These are phyloP conservation scores for Helichrysum umbraculigerum DNA, from an alignment of 129 eudicot genomes.

Conservation along the genomic window DNA sequence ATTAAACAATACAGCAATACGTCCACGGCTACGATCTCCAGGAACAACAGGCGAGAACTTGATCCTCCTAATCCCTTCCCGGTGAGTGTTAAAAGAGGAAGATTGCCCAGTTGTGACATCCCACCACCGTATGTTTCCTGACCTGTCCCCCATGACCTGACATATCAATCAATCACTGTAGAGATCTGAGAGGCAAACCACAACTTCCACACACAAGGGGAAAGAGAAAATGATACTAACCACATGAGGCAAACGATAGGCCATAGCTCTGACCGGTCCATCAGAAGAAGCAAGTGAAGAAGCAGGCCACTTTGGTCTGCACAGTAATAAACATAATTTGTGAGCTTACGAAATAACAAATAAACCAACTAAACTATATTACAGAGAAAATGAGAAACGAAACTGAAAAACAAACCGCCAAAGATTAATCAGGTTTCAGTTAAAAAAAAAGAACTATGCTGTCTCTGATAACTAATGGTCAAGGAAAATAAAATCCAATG, in stretches of 20 bases:
- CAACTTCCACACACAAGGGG: not conserved
- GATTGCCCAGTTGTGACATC: slow-evolving; percentile 97
- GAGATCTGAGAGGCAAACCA: slow-evolving; percentile 22
- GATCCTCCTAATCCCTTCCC: slow-evolving; percentile 94
- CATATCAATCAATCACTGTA: slow-evolving; percentile 30
- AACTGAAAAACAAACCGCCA: not conserved
- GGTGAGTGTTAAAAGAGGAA: slow-evolving; percentile 95
- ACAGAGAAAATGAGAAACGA: slow-evolving; percentile 5
- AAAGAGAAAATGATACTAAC: slow-evolving; percentile 42
- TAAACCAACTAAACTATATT: slow-evolving; percentile 2
- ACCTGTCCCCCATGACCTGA: slow-evolving; percentile 98
- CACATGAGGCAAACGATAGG: slow-evolving; percentile 98
- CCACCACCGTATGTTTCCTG: slow-evolving; percentile 99
- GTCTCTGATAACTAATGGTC: not conserved
- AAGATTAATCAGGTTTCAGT: slow-evolving; percentile 1
- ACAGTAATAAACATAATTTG: slow-evolving; percentile 25
- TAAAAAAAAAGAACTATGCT: not conserved
- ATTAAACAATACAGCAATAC: slow-evolving; percentile 84
- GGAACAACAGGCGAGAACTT: slow-evolving; percentile 98
- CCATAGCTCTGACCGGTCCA: slow-evolving; percentile 91
- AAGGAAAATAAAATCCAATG: not conserved
- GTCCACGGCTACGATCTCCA: slow-evolving; percentile 98
- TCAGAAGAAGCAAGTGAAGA: slow-evolving; percentile 84
- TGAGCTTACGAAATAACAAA: slow-evolving; percentile 6
- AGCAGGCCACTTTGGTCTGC: slow-evolving; percentile 99